Evolutionary conservation across 805 yeast genomes (phyloP), one percentile per base, ranked within the genome.

Genomic region (Ogataea methylovora): DNA sequence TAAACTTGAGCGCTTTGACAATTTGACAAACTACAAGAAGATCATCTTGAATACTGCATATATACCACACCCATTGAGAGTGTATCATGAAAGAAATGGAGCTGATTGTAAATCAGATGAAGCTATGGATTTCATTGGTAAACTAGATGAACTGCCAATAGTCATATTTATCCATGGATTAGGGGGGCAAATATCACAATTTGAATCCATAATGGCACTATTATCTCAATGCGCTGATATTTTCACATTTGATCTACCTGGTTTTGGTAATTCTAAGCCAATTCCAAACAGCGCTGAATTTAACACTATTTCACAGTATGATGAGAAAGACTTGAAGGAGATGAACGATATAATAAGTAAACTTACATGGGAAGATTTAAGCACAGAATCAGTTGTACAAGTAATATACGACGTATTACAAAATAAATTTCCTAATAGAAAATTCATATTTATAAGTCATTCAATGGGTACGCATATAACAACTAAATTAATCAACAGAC

Each of bases 111-210:
- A 36, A 26, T 45, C 46, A 8, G 22, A 44, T 10, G 24, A 29
- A n/a, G 41, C 41, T 4, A 51, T 48, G 0, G 32, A 39, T n/a
- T 55, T 33, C 46, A 24, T 51, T 33, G 42, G 46, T 9, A 66
- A 67, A 37, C 56, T 75, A 25, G 54, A 65, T 17, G 62, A 62
- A 11, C 50, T 76, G 27, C 94, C 94, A 0, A 60, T 78, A 2
- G 55, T 82, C 5, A 57, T 85, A 2, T 73, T 86, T 37, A 51
- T 88, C 14, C 97, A 87, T 60, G 97, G 97, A 0, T 56, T 90
- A 15, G 97, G 97, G 2, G 97, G 97, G 2, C 90, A 79, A 46
- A 63, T 84, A 51, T 74, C 85, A 16, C 96, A 87, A 53, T 88
- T 88, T 53, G 92, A 84, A 48, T 77, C 80, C 1, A 59, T 84